These are phyloP conservation scores for Neonectria neomacrospora DNA, from an alignment of 2,329 filamentous ascomycete genomes.

Conservation along the genomic window DNA sequence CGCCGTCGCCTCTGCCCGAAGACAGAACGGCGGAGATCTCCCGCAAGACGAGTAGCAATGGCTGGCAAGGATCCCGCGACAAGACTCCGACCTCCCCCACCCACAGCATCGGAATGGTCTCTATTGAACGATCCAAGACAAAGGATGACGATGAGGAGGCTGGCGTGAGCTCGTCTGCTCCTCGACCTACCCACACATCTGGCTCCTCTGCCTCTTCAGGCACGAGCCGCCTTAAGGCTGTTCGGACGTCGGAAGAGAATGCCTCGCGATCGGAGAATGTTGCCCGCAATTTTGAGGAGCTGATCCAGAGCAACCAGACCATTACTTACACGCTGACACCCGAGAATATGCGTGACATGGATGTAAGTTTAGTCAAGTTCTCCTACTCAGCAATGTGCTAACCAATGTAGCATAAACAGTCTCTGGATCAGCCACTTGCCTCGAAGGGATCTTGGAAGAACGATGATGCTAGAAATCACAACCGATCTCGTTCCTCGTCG, in stretches of 20 bases:
- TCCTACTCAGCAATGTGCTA: slow-evolving; percentile 11
- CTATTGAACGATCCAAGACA: slow-evolving; percentile 52
- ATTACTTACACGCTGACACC: slow-evolving; percentile 86
- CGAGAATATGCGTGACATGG: slow-evolving; percentile 79
- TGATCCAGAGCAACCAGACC: slow-evolving; percentile 85
- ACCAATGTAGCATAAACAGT: slow-evolving; percentile 52
- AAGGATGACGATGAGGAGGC: slow-evolving; percentile 51
- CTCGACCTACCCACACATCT: slow-evolving; percentile 58
- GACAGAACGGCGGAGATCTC: slow-evolving; percentile 51
- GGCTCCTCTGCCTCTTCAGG: slow-evolving; percentile 63
- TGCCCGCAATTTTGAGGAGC: slow-evolving; percentile 77
- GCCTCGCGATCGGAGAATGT: slow-evolving; percentile 64
- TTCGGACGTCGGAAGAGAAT: slow-evolving; percentile 69
- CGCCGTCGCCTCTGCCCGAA: slow-evolving; percentile 45
- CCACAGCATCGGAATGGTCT: slow-evolving; percentile 52
- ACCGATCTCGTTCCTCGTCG: slow-evolving; percentile 62
- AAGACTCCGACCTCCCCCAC: slow-evolving; percentile 41
- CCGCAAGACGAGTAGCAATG: slow-evolving; percentile 44
- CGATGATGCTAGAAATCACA: slow-evolving; percentile 57
- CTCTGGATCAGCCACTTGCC: slow-evolving; percentile 55
- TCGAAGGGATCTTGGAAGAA: slow-evolving; percentile 57
- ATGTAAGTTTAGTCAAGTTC: slow-evolving; percentile 61
- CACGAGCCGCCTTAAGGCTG: slow-evolving; percentile 62
- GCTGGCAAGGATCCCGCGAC: slow-evolving; percentile 38
- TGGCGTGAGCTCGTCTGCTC: slow-evolving; percentile 33